Evolutionary conservation across 1,284 basidiomycete species (phyloP), one percentile per base, ranked within the genome.

Genomic region (Tilletia setariae): DNA sequence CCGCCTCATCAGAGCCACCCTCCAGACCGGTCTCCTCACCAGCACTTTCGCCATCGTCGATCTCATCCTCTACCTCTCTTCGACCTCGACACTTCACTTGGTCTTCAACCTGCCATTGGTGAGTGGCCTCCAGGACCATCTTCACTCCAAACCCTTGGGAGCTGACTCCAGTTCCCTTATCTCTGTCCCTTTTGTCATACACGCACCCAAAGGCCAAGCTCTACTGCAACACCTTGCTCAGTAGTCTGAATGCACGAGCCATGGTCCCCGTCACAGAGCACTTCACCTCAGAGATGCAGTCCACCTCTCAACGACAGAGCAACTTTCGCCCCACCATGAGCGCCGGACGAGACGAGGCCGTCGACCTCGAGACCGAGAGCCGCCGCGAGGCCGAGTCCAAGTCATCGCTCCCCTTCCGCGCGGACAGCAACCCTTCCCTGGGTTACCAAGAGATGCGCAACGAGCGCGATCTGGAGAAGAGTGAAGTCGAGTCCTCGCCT

Each of bases 211-310:
- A 59, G 53, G 74, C 78, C 65, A 79, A 79, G 75, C 76, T 79
- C 23, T 79, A 79, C 64, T 72, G 76, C 78, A 79, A 79, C 73
- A 76, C 78, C 64, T 68, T 79, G 61, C 74, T 79, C 16, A 76
- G 76, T n/a, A 79, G 77, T 25, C 74, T 79, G 71, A 79, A 79
- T 63, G 77, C 78, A 1, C 74, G 78, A 42, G 74, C 73, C 43
- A 70, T 59, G 53, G 28, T 59, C 9, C 53, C 53, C 53, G 25
- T 59, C 23, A 25, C 53, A 30, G 53, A 59, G 9, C 19, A 1
- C 53, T 59, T 28, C 53, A 59, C 19, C 3, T 59, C 53, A 9
- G 53, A 59, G 53, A 59, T 59, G 53, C 53, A 30, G 4, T 59
- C 53, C 23, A 59, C 53, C 67, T 21, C 72, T 73, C 23, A 69